Evolutionary conservation across 163 green algal genomes (phyloP).

Genomic region (Chloromonas sp.): DNA sequence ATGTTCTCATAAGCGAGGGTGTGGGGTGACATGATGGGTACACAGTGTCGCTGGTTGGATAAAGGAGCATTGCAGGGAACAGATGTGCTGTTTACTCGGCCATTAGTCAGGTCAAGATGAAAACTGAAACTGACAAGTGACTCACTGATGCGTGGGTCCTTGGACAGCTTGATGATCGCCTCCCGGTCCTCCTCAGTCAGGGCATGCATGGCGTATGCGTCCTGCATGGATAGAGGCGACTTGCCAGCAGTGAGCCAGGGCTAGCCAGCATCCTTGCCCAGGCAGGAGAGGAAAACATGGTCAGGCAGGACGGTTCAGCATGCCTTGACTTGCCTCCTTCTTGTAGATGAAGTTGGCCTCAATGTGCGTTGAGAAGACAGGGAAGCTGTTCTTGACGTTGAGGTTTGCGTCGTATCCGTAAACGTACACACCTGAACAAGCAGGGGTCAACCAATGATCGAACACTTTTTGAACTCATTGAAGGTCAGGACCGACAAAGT

Average conservation of each 20-base stretch:
- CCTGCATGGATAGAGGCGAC: constrained; percentile 24
- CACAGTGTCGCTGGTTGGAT: too few species aligned
- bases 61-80: not conserved
- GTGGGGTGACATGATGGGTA: too few species aligned
- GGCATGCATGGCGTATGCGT: constrained; percentile 64
- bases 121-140: too few species aligned
- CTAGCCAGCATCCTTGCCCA: too few species aligned
- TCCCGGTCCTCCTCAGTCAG: constrained; percentile 93
- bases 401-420: constrained; percentile 83
- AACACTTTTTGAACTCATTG: too few species aligned
- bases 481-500: too few species aligned
- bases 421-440: constrained; percentile 77
- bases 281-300: too few species aligned
- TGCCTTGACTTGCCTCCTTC: constrained; percentile 8
- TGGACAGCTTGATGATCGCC: constrained; percentile 71
- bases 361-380: constrained; percentile 90
- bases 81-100: not conserved
- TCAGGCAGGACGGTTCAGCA: too few species aligned
- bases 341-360: constrained; percentile 86
- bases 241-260: too few species aligned
- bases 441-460: too few species aligned
- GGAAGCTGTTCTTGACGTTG: constrained; percentile 91
- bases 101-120: too few species aligned
- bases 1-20: too few species aligned
- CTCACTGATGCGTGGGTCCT: constrained; percentile 49